Evolutionary conservation across 352 stramenopile species (phyloP).

Genomic region (Lagenidium giganteum): DNA sequence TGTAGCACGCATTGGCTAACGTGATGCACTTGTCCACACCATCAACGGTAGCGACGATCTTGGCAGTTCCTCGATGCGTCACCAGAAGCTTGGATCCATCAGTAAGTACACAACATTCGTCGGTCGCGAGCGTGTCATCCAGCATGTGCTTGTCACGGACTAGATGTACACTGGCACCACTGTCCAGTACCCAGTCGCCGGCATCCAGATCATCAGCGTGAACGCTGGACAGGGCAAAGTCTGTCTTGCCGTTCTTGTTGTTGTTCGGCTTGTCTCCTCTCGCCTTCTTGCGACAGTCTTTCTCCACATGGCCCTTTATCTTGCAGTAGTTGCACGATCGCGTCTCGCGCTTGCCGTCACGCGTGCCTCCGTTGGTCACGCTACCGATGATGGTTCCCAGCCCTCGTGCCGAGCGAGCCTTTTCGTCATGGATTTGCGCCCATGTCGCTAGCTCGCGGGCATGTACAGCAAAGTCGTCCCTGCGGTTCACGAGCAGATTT

Average conservation of each 20-base stretch:
- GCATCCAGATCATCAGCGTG: no score
- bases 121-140: background rate
- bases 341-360: no score
- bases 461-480: background rate
- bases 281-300: no score
- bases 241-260: no score
- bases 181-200: constrained; percentile 11
- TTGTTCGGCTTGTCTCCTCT: no score
- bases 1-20: background rate
- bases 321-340: no score
- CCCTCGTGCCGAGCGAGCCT: no score
- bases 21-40: background rate
- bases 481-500: no score
- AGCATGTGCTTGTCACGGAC: constrained; percentile 1
- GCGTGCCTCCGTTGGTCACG: background rate
- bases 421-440: no score
- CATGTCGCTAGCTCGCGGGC: constrained; percentile 1
- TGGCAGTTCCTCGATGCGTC: background rate
- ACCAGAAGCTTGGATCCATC: background rate
- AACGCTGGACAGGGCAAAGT: no score
- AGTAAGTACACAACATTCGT: background rate
- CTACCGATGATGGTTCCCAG: no score
- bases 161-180: background rate
- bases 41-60: background rate
- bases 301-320: no score